Percentiles rank a stretch among this genome's conserved stretches.
Evolutionary conservation across 148 eudicot species (phyloP).

Genomic region (Talinum fruticosum): DNA sequence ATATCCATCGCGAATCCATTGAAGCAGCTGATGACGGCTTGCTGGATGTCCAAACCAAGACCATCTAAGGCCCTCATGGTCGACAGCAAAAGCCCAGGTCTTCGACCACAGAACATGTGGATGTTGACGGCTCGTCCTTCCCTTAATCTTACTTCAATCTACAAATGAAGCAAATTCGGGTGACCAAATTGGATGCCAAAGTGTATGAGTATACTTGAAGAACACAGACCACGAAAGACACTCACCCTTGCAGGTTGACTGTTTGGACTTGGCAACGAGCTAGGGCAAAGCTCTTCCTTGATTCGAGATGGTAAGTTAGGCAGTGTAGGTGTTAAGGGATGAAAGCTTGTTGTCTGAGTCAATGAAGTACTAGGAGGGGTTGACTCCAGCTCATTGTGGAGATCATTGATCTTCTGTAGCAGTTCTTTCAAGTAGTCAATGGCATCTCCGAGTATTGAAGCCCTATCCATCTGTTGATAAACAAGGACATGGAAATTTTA

Average conservation of each 20-base stretch:
- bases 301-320: conserved; percentile 59
- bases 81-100: conserved; percentile 79
- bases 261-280: conserved; percentile 68
- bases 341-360: conserved; percentile 56
- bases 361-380: conserved; percentile 50
- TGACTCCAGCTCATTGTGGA: conserved; percentile 72
- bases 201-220: not conserved
- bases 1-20: conserved; percentile 92
- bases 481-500: not conserved
- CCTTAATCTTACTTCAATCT: conserved; percentile 89
- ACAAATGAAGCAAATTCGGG: conserved; percentile 9
- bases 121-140: conserved; percentile 88
- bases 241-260: conserved; percentile 82
- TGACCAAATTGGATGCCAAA: not conserved
- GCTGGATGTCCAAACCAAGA: conserved; percentile 82
- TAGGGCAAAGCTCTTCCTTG: conserved; percentile 82
- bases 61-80: conserved; percentile 73
- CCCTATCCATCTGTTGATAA: conserved; percentile 72
- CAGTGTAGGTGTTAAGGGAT: conserved; percentile 76
- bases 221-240: conserved; percentile 20
- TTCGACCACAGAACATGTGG: conserved; percentile 85
- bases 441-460: conserved; percentile 89
- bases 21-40: conserved; percentile 93
- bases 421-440: conserved; percentile 79
- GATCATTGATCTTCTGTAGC: conserved; percentile 75